Evolutionary conservation across 228 moss, liverwort and hornwort genomes (phyloP).

Genomic region (Sphagnum magellanicum): DNA sequence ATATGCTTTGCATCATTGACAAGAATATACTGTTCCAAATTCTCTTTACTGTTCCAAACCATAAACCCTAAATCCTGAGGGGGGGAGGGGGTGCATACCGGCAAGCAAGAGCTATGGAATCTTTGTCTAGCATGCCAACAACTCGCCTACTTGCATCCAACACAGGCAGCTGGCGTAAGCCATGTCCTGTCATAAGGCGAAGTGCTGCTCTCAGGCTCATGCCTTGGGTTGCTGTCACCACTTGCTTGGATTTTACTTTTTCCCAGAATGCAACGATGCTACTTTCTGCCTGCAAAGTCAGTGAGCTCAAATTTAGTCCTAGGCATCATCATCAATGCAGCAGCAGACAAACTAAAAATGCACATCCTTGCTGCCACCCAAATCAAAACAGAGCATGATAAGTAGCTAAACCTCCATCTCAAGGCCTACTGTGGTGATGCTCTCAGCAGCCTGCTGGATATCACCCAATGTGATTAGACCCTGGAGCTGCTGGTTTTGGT

Average conservation of each 20-base stretch:
- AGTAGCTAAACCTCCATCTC: slow-evolving; percentile 46
- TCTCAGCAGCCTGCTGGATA: slow-evolving; percentile 84
- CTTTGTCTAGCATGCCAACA: slow-evolving; percentile 88
- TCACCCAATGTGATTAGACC: slow-evolving; percentile 84
- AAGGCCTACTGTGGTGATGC: slow-evolving; percentile 29
- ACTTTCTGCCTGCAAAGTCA: slow-evolving; percentile 39
- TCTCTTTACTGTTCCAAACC: background rate
- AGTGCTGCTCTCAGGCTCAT: slow-evolving; percentile 80
- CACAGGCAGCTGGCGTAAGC: slow-evolving; percentile 88
- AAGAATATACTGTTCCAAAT: background rate
- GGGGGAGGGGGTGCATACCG: slow-evolving; percentile 23
- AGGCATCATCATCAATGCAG: background rate
- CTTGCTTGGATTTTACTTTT: slow-evolving; percentile 44
- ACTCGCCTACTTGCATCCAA: slow-evolving; percentile 51
- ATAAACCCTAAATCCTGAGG: too few species aligned
- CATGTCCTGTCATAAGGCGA: slow-evolving; percentile 78
- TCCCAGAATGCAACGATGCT: slow-evolving; percentile 49
- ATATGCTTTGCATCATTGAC: background rate
- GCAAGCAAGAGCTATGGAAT: slow-evolving; percentile 91
- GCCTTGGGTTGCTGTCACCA: slow-evolving; percentile 63
- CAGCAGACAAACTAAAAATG: background rate
- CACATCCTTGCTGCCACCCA: background rate
- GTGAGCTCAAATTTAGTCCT: background rate
- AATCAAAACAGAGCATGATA: background rate
- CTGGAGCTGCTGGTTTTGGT: slow-evolving; percentile 50